These are phyloP conservation scores for Misopates orontium DNA, from an alignment of 257 asterid genomes.

Conservation along the genomic window DNA sequence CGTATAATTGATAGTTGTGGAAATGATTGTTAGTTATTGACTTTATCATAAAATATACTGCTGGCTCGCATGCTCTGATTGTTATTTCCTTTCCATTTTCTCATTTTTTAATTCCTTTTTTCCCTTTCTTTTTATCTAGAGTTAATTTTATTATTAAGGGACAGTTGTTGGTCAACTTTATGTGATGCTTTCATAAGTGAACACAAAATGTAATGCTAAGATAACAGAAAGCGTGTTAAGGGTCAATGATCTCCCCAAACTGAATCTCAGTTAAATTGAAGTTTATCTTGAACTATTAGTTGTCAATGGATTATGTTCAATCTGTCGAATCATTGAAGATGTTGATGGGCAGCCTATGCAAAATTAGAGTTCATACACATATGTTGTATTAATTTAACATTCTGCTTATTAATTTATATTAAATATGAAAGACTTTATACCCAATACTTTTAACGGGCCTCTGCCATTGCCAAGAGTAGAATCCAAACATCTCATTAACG, in stretches of 20 bases:
- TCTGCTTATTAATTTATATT: too few species aligned
- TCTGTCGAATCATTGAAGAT: too few species aligned
- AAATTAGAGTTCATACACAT: too few species aligned
- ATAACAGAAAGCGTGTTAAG: neutral
- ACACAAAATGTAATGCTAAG: neutral
- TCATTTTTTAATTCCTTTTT: neutral
- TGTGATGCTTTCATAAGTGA: neutral
- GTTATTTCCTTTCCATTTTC: neutral
- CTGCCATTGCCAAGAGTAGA: too few species aligned
- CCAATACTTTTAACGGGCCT: too few species aligned
- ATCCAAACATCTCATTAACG: too few species aligned
- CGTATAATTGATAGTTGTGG: neutral
- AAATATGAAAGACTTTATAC: too few species aligned
- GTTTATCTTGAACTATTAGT: neutral
- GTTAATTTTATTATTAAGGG: neutral
- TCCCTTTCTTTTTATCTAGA: too few species aligned
- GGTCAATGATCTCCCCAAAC: neutral
- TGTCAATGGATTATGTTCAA: too few species aligned
- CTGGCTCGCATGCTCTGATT: neutral
- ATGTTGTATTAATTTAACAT: too few species aligned
- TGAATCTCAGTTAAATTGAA: neutral
- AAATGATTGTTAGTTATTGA: neutral
- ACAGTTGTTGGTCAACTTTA: constrained; percentile 8
- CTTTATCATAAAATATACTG: neutral
- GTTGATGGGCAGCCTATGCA: too few species aligned